Conservation (phyloP, 2,329 filamentous ascomycete genomes). For the Cladorrhinum sp. region DNA sequence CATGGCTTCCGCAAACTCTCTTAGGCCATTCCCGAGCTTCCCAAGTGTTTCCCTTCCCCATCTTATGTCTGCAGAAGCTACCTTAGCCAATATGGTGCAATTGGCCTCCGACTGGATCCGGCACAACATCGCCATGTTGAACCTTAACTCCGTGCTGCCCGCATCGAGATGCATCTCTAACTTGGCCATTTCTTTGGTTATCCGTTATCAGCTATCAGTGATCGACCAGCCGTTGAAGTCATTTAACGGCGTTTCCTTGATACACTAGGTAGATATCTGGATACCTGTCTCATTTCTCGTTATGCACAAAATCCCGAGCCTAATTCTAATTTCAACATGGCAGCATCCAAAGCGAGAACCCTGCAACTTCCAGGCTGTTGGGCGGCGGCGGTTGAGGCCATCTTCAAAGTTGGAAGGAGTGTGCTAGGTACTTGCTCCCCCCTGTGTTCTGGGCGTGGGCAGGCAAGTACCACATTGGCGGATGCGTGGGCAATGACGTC, state of each 20-base stretch:
- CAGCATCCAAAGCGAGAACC: background rate
- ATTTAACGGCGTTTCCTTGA: background rate
- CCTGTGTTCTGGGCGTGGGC: background rate
- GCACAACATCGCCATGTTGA: background rate
- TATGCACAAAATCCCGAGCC: background rate
- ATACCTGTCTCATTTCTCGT: no score
- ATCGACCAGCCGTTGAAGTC: background rate
- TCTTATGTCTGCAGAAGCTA: background rate
- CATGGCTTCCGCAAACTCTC: background rate
- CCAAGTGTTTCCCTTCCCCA: background rate
- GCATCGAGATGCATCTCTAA: background rate
- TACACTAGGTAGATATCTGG: background rate
- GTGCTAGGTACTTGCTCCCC: background rate
- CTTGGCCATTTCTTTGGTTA: no score
- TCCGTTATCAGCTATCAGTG: background rate
- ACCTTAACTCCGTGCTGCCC: background rate
- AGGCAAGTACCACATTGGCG: background rate
- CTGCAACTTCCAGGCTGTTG: no score
- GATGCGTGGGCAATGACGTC: slow-evolving; percentile 16
- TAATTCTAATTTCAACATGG: background rate
- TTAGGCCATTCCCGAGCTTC: background rate
- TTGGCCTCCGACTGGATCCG: slow-evolving; percentile 1
- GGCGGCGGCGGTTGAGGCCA: background rate
- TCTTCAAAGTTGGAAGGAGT: background rate
- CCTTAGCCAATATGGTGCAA: slow-evolving; percentile 4